These are phyloP conservation scores for Raffaelea deltoideospora DNA, from an alignment of 2,329 filamentous ascomycete species.

Conservation along the genomic window DNA sequence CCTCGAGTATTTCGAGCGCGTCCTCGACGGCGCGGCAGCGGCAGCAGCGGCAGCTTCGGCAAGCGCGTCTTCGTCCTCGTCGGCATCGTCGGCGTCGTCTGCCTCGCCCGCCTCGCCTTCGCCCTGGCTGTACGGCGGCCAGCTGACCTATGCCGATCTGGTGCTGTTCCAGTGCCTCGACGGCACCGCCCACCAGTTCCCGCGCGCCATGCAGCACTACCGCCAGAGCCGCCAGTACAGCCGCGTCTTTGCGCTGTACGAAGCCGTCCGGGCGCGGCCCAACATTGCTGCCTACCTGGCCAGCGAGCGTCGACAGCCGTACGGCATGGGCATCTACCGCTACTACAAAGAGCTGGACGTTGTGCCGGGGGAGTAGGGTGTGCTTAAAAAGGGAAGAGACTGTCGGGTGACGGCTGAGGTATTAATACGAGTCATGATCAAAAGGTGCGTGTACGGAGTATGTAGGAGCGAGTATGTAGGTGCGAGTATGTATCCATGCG, in stretches of 20 bases:
- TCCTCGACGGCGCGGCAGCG: slow-evolving; percentile 44
- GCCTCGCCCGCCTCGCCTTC: slow-evolving; percentile 28
- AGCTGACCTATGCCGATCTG: slow-evolving; percentile 56
- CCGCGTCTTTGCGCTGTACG: slow-evolving; percentile 48
- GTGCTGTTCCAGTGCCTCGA: slow-evolving; percentile 55
- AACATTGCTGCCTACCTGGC: slow-evolving; percentile 54
- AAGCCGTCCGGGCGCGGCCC: slow-evolving; percentile 44
- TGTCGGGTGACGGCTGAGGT: too few species aligned
- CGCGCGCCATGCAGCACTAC: slow-evolving; percentile 44
- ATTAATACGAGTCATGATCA: too few species aligned
- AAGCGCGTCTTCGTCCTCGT: too few species aligned
- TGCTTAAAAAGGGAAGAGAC: too few species aligned
- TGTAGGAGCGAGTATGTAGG: too few species aligned
- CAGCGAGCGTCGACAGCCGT: slow-evolving; percentile 47
- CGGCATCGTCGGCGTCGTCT: too few species aligned
- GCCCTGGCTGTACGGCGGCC: slow-evolving; percentile 50
- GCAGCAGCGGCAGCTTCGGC: too few species aligned
- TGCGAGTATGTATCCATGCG: too few species aligned
- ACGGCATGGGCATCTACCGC: slow-evolving; percentile 52
- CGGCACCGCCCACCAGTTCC: slow-evolving; percentile 52
- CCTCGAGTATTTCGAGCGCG: slow-evolving; percentile 53
- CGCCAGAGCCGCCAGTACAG: slow-evolving; percentile 41
- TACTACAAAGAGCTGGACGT: slow-evolving; percentile 59
- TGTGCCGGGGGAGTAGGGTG: slow-evolving; percentile 13
- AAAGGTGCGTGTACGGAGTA: too few species aligned